Base-by-base conservation (phyloP, 139 green algal genomes). In the Picochlorum sp. region DNA sequence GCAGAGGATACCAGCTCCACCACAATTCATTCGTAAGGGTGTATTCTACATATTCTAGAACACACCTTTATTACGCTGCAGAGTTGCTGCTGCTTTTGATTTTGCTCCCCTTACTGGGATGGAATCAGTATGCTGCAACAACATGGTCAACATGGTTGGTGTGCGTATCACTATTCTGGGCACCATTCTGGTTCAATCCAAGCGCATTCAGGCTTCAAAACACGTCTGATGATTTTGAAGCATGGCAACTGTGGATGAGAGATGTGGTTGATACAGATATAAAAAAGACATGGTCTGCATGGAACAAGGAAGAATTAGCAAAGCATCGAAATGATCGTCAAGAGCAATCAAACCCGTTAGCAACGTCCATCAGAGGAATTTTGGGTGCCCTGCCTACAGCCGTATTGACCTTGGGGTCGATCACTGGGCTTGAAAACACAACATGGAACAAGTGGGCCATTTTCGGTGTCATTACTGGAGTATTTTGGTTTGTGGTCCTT, bases 161-260 rank as follows among this genome's bases (percentile, higher is more conserved):
- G 16, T 77, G 76, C 0, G 50, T 86, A 20, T 80, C 66, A 34
- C 70, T 92, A 11, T 45, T 90, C 49, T 79, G 80, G 34, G 55
- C 78, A 14, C 85, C 85, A 47, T 90, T 87, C 72, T 92, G 85
- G 85, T 90, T 89, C 77, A 89, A 84, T 57, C 83, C 83, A 6
- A 73, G 80, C 44, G 76, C 80, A 44, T 88, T 87, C 69, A 51
- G 65, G 49, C 50, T 77, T 57, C 47, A 68, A 45, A 23, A 64
- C 10, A 55, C 37, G 15, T 79, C 65, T 49, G 62, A 80, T 38
- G 70, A 77, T 57, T 84, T 77, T 60, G 57, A 73, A 21, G 51
- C 62, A 3, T 84, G 77, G 77, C 37, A 69, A 47, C 49, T 72
- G 34, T 84, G 77, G 77, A 74, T 84, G 70, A 69, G 45, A 1